phyloP scores from a whole-genome alignment of 1,284 basidiomycete genomes.

The Earliella scabrosa region DNA sequence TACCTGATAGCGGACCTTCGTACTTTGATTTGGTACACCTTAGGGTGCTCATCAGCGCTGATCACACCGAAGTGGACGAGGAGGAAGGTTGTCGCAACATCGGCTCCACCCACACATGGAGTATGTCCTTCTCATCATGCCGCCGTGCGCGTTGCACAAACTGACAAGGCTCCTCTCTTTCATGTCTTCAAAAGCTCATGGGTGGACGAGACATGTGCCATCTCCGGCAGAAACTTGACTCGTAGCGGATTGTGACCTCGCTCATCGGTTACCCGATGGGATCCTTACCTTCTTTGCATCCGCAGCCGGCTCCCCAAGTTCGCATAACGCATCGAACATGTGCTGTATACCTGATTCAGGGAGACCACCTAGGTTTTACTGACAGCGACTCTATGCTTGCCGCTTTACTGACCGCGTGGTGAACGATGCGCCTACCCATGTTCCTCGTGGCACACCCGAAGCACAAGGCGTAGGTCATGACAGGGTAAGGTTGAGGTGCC shows the following conservation, averaged over 20 bases:
- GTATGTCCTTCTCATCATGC: neutral
- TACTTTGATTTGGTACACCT: too few relatives aligned
- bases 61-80: neutral
- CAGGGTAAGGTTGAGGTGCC: too few relatives aligned
- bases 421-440: slow-evolving; percentile 4
- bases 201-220: neutral
- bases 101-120: slow-evolving; percentile 4
- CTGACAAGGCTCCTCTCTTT: neutral
- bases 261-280: neutral
- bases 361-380: slow-evolving; percentile 4
- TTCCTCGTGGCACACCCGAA: slow-evolving; percentile 10
- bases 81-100: neutral
- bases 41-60: neutral
- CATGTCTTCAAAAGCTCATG: neutral
- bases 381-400: slow-evolving; percentile 4
- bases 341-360: neutral
- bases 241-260: neutral
- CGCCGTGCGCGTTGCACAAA: neutral
- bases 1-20: too few relatives aligned
- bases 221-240: neutral
- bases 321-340: neutral
- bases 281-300: too few relatives aligned
- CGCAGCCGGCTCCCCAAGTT: too few relatives aligned
- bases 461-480: neutral
- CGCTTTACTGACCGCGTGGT: slow-evolving; percentile 16